phyloP scores from a whole-genome alignment of 2,329 filamentous ascomycete species.

The Talaromyces sp. region DNA sequence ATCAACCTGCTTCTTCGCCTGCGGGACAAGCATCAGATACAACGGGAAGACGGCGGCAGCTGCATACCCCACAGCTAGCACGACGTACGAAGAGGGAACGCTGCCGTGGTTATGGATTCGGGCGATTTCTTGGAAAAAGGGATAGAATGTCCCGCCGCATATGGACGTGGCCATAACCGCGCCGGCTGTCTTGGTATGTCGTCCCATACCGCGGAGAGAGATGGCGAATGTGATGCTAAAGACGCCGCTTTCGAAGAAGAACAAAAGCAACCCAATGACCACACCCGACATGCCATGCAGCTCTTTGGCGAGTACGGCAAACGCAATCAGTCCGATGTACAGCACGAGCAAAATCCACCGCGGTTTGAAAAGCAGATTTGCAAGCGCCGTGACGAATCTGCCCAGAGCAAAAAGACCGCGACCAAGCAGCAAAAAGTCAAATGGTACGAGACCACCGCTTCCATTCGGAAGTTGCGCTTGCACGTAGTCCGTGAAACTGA shows the following conservation, averaged over 20 bases:
- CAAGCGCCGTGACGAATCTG: constrained; percentile 54
- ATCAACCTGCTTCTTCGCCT: constrained; percentile 50
- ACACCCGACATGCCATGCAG: constrained; percentile 44
- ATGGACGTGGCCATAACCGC: constrained; percentile 54
- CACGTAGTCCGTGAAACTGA: constrained; percentile 47
- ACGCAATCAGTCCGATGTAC: constrained; percentile 52
- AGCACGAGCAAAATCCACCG: constrained; percentile 55
- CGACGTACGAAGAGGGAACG: constrained; percentile 49
- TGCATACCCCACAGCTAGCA: constrained; percentile 52
- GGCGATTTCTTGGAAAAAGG: constrained; percentile 52
- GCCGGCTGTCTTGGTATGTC: constrained; percentile 55
- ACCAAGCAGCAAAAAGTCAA: constrained; percentile 51
- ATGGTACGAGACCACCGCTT: constrained; percentile 24
- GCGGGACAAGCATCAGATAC: constrained; percentile 49
- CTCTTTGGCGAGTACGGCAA: constrained; percentile 51
- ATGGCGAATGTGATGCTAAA: constrained; percentile 59
- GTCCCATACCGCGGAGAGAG: constrained; percentile 55
- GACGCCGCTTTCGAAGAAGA: constrained; percentile 58
- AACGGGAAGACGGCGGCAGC: constrained; percentile 53
- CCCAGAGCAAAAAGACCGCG: constrained; percentile 58
- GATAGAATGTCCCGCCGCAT: constrained; percentile 52
- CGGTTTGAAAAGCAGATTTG: constrained; percentile 55
- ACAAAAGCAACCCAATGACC: constrained; percentile 50
- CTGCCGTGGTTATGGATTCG: constrained; percentile 31
- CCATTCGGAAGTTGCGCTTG: constrained; percentile 34